These are phyloP conservation scores for Leishmania turanica DNA, from an alignment of 208 protist genomes.

Conservation along the genomic window DNA sequence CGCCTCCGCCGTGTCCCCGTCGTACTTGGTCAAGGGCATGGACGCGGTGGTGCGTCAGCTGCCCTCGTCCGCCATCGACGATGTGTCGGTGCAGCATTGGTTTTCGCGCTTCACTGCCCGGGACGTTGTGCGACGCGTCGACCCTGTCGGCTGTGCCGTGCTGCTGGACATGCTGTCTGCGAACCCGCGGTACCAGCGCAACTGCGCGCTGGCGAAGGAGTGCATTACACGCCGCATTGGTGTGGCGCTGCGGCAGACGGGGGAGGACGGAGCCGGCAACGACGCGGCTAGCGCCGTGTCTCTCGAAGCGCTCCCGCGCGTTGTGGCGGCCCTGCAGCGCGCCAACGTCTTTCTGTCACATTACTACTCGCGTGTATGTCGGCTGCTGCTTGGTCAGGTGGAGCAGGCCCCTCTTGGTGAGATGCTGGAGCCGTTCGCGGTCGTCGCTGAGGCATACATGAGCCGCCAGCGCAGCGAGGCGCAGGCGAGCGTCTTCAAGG, in stretches of 20 bases:
- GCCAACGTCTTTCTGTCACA: constrained; percentile 60
- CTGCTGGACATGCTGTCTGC: constrained; percentile 52
- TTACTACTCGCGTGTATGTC: constrained; percentile 75
- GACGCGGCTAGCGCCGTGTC: constrained; percentile 3
- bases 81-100: constrained; percentile 69
- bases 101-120: constrained; percentile 75
- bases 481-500: constrained; percentile 59
- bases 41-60: constrained; percentile 38
- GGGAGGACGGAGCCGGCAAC: constrained; percentile 5
- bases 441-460: constrained; percentile 69
- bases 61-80: constrained; percentile 35
- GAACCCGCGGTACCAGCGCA: constrained; percentile 31
- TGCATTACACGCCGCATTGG: constrained; percentile 41
- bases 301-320: constrained; percentile 36
- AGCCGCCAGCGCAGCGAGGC: constrained; percentile 45
- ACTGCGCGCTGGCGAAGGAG: constrained; percentile 42
- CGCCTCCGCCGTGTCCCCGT: constrained; percentile 47
- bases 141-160: constrained; percentile 38
- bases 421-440: constrained; percentile 62
- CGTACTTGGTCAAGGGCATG: constrained; percentile 52
- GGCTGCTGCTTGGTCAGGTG: constrained; percentile 67
- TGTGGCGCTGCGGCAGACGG: constrained; percentile 20
- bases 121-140: constrained; percentile 59
- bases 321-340: constrained; percentile 48
- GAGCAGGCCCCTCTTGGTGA: constrained; percentile 41